These are phyloP conservation scores for Pisolithus albus DNA, from an alignment of 768 basidiomycete genomes.

Conservation along the genomic window DNA sequence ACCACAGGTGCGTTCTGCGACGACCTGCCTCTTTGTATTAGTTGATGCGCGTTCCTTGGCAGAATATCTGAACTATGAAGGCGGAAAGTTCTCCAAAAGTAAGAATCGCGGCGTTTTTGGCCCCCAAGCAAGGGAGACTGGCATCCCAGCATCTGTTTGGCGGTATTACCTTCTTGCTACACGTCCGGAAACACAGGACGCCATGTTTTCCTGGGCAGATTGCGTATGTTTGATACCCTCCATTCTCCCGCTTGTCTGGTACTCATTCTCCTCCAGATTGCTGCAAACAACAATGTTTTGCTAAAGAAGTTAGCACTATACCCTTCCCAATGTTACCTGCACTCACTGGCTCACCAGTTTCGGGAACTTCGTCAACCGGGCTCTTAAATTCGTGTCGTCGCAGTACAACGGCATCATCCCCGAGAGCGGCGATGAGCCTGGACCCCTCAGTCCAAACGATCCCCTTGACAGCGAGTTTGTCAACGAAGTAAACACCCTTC, in stretches of 20 bases:
- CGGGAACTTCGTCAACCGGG: conserved; percentile 96
- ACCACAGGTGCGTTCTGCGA: conserved; percentile 66
- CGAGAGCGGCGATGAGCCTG: conserved; percentile 63
- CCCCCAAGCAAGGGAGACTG: conserved; percentile 87
- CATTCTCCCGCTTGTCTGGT: background rate
- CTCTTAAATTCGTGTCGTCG: conserved; percentile 84
- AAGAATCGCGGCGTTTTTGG: conserved; percentile 96
- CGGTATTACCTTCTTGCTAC: conserved; percentile 91
- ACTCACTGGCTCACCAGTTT: conserved; percentile 44
- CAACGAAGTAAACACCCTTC: conserved; percentile 65
- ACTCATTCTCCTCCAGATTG: conserved; percentile 44
- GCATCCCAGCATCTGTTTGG: conserved; percentile 93
- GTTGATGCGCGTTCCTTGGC: conserved; percentile 2
- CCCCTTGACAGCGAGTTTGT: conserved; percentile 69
- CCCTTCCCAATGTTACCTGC: background rate
- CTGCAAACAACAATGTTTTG: conserved; percentile 88
- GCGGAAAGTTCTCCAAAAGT: conserved; percentile 98
- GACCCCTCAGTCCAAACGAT: conserved; percentile 64
- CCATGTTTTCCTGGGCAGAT: conserved; percentile 95
- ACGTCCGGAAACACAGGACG: conserved; percentile 88
- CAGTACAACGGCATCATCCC: conserved; percentile 79
- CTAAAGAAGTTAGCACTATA: conserved; percentile 71
- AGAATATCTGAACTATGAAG: conserved; percentile 99
- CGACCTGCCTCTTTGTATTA: background rate
- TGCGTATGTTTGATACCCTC: conserved; percentile 50